Percentiles rank a stretch among this genome's conserved stretches.
Evolutionary conservation across 352 stramenopile species (phyloP).

Genomic region (Elongisporangium anandrum): DNA sequence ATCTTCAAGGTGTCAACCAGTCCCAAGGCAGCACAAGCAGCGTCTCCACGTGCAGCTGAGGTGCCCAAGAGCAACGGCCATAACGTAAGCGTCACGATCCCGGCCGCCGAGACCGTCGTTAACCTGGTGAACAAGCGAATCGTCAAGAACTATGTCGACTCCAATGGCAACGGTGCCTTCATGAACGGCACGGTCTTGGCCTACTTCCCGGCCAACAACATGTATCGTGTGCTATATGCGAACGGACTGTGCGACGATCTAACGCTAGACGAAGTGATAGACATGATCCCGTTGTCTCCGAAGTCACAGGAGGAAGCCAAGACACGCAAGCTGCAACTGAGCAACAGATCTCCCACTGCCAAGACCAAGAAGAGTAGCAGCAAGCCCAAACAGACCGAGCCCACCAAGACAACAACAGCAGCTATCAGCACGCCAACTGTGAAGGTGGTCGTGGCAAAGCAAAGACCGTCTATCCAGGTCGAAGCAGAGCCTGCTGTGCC

Average conservation of each 20-base stretch:
- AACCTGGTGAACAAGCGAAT: slow-evolving; percentile 38
- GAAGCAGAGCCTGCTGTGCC: slow-evolving; percentile 1
- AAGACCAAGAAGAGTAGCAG: slow-evolving; percentile 16
- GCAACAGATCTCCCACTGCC: slow-evolving; percentile 5
- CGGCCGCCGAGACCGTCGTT: neutral
- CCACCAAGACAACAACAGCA: slow-evolving; percentile 6
- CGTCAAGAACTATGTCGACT: slow-evolving; percentile 12
- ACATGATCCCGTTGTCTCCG: slow-evolving; percentile 44
- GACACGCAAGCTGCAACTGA: slow-evolving; percentile 42
- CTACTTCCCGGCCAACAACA: slow-evolving; percentile 76
- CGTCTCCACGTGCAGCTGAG: slow-evolving; percentile 1
- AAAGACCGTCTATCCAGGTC: neutral
- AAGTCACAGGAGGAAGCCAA: slow-evolving; percentile 20
- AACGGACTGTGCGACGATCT: slow-evolving; percentile 55
- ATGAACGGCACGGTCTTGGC: slow-evolving; percentile 51
- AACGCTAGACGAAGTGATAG: slow-evolving; percentile 51
- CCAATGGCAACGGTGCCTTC: slow-evolving; percentile 16
- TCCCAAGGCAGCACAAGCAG: slow-evolving; percentile 13
- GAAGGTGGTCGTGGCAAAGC: slow-evolving; percentile 1
- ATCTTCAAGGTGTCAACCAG: neutral
- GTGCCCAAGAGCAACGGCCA: slow-evolving; percentile 1
- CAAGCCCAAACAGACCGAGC: neutral
- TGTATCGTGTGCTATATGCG: slow-evolving; percentile 64
- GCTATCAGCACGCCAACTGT: neutral
- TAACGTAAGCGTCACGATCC: neutral